Evolutionary conservation across 2,329 filamentous ascomycete genomes (phyloP).

Genomic region (Xylariaceae sp.): DNA sequence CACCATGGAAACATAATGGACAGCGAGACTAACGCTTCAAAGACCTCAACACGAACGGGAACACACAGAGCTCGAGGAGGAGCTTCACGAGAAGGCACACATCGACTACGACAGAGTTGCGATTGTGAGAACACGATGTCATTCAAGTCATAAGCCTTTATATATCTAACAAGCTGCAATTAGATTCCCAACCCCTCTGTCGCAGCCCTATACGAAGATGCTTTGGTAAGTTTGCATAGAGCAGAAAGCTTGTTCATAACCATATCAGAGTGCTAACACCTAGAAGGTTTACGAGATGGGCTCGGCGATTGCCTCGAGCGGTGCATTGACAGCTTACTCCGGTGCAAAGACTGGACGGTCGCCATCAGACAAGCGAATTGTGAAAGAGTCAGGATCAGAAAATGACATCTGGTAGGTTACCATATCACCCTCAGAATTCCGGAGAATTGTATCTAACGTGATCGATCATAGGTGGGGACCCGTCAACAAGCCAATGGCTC

Average conservation of each 20-base stretch:
- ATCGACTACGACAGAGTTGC: conserved; percentile 99
- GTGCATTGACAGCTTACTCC: conserved; percentile 94
- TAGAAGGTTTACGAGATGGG: conserved; percentile 77
- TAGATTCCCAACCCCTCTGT: conserved; percentile 89
- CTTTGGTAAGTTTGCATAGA: conserved; percentile 56
- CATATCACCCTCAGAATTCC: not conserved
- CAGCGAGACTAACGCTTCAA: conserved; percentile 10
- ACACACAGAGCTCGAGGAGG: conserved; percentile 96
- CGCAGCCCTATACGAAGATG: conserved; percentile 96
- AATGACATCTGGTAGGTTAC: conserved; percentile 74
- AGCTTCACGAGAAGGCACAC: conserved; percentile 94
- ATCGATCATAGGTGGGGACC: conserved; percentile 69
- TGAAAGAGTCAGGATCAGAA: conserved; percentile 84
- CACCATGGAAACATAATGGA: not conserved
- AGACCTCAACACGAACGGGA: conserved; percentile 67
- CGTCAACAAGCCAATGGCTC: conserved; percentile 97
- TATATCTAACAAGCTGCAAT: conserved; percentile 18
- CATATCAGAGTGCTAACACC: conserved; percentile 17
- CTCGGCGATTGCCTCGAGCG: conserved; percentile 92
- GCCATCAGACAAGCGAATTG: conserved; percentile 94
- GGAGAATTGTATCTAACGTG: conserved; percentile 25
- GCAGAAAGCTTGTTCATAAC: conserved; percentile 12
- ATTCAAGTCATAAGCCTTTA: conserved; percentile 2
- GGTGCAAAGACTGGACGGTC: conserved; percentile 97
- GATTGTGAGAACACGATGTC: conserved; percentile 64